Evolutionary conservation across 768 basidiomycete genomes (phyloP).

Genomic region (Lactarius sanguifluus): DNA sequence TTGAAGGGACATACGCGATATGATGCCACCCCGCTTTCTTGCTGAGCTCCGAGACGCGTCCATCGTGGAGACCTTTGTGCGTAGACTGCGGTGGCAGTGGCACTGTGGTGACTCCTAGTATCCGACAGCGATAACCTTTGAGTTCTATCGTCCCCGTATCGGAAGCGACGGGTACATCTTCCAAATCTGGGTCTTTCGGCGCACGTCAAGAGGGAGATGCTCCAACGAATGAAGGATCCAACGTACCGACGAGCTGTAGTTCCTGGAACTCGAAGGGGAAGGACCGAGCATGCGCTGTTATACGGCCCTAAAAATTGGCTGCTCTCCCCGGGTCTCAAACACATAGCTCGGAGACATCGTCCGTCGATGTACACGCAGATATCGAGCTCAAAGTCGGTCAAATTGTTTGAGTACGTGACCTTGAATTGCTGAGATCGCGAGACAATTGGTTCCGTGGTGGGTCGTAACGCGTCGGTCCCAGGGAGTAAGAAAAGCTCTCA

Average conservation of each 20-base stretch:
- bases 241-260: constrained; percentile 20
- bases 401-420: not conserved
- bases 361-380: constrained; percentile 11
- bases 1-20: constrained; percentile 1
- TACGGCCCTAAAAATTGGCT: constrained; percentile 1
- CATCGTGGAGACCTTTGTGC: not conserved
- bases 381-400: not conserved
- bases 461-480: not conserved
- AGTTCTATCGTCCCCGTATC: constrained; percentile 24
- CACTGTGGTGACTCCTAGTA: not conserved
- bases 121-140: constrained; percentile 12
- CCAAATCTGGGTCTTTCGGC: constrained; percentile 15
- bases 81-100: too few species aligned
- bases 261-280: constrained; percentile 22
- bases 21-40: constrained; percentile 27
- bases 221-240: not conserved
- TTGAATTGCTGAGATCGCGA: constrained; percentile 9
- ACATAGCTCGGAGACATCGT: not conserved
- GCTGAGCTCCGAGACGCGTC: constrained; percentile 23
- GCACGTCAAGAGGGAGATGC: not conserved
- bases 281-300: not conserved
- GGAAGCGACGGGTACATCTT: constrained; percentile 13
- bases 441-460: not conserved
- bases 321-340: not conserved
- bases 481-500: not conserved